Evolutionary conservation across 2,329 filamentous ascomycete species (phyloP), one percentile per base, ranked within the genome.

Genomic region (Macrophomina tecta): DNA sequence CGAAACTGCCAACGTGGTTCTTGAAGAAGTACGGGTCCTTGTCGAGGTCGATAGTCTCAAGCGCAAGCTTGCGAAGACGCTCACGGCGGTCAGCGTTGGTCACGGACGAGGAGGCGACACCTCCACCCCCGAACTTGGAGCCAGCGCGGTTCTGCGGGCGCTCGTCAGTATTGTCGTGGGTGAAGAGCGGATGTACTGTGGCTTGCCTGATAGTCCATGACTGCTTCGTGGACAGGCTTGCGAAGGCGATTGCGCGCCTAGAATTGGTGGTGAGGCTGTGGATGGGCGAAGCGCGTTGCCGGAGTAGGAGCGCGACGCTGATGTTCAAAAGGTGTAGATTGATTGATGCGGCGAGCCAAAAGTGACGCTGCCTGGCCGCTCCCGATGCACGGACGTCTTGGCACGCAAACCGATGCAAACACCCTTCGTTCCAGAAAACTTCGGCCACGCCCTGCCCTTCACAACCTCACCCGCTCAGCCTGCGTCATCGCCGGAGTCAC

Each of bases 1-100:
- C 95, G 81, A 97, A 99, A 76, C 91, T 95, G 76, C 95, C 95
- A 74, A 98, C 92, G 81, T 99, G 94, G 85, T 99, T 99, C 81
- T 97, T 97, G 90, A 99, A 99, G 85, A 98, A 97, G 87, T 98
- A 99, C 0, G 95, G 95, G 82, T 99, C 95, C 83, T 97, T 98
- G 82, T 98, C 95, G 70, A 98, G 91, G 83, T 98, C 94, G 85
- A 99, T 99, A 66, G 93, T 96, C 83, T 99, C 95, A 76, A 99
- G 92, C 67, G 95, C 95, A 77, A 99, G 93, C 84, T 97, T 97
- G 80, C 94, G 93, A 46, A 99, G 90, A 70, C 95, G 94, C 81
- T 99, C 95, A 78, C 95, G 92, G 68, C 95, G 93, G 86, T 98
- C 95, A 71, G 95, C 94, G 81, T 98, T 98, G 69, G 93, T 97